Conservation (phyloP, 2,329 filamentous ascomycete genomes). For the Beauveria australis region DNA sequence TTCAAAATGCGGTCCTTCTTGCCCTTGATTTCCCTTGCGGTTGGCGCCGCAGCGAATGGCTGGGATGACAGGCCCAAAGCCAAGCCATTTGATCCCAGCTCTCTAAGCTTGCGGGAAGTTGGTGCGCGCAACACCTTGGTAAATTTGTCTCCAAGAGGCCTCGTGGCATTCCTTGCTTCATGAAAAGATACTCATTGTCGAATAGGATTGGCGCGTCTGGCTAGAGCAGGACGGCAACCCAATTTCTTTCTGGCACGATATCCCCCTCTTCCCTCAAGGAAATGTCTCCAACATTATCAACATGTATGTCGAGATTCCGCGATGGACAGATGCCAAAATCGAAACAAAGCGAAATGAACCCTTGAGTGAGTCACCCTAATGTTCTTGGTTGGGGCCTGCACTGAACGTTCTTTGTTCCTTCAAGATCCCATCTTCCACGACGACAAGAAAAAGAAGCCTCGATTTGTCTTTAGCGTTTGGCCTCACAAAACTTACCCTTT, state of each 20-base stretch:
- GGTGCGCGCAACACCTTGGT: constrained; percentile 31
- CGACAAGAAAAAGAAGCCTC: constrained; percentile 25
- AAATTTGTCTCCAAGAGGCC: background rate
- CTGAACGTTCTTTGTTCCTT: too few species aligned
- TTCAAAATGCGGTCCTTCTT: background rate
- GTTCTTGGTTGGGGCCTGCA: too few species aligned
- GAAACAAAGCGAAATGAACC: constrained; percentile 31
- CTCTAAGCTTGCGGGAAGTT: constrained; percentile 26
- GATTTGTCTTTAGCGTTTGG: constrained; percentile 34
- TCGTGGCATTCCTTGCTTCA: too few species aligned
- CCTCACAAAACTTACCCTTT: constrained; percentile 36
- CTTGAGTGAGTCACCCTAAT: constrained; percentile 21
- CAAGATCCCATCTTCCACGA: constrained; percentile 34
- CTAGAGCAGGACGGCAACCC: constrained; percentile 30
- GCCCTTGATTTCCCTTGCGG: constrained; percentile 12
- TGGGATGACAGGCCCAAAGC: background rate
- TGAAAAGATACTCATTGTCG: background rate
- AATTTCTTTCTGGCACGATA: constrained; percentile 34
- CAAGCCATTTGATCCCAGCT: constrained; percentile 19
- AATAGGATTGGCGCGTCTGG: constrained; percentile 33
- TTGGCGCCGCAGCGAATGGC: constrained; percentile 8
- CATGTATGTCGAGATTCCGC: constrained; percentile 33
- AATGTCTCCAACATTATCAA: constrained; percentile 27
- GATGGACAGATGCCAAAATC: constrained; percentile 33
- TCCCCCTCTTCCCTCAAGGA: constrained; percentile 30